Conservation (phyloP, 2,329 filamentous ascomycete species). For the Colletotrichum shisoi region DNA sequence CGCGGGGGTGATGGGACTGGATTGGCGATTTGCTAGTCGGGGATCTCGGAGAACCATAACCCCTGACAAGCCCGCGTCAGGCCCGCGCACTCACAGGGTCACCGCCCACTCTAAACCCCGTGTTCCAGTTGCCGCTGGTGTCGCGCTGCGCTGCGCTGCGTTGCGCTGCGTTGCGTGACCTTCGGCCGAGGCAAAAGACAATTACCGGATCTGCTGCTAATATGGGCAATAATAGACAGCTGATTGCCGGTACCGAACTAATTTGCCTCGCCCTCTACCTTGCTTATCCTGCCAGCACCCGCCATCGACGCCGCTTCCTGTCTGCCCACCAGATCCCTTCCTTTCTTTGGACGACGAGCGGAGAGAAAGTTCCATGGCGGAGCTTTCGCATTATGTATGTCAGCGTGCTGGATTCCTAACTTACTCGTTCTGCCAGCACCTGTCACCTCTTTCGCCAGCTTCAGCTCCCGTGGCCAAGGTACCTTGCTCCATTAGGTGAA, state of each 20-base stretch:
- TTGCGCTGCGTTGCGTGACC: slow-evolving; percentile 28
- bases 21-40: slow-evolving; percentile 25
- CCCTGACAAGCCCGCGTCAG: slow-evolving; percentile 37
- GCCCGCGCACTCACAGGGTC: slow-evolving; percentile 24
- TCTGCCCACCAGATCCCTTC: slow-evolving; percentile 13
- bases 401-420: slow-evolving; percentile 31
- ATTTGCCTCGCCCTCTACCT: slow-evolving; percentile 10
- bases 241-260: slow-evolving; percentile 33
- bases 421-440: slow-evolving; percentile 24
- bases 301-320: slow-evolving; percentile 22
- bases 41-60: slow-evolving; percentile 33
- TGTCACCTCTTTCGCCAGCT: slow-evolving; percentile 14
- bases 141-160: slow-evolving; percentile 1
- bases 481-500: slow-evolving; percentile 22
- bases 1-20: slow-evolving; percentile 31
- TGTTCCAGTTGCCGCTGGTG: slow-evolving; percentile 13
- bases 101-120: slow-evolving; percentile 14
- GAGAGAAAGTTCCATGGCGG: slow-evolving; percentile 32
- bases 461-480: slow-evolving; percentile 23
- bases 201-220: slow-evolving; percentile 28
- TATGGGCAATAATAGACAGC: slow-evolving; percentile 24
- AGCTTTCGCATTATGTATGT: slow-evolving; percentile 36
- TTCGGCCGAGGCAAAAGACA: slow-evolving; percentile 35
- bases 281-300: slow-evolving; percentile 21
- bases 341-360: slow-evolving; percentile 19